Base-by-base conservation (phyloP, 2,329 filamentous ascomycete genomes). In the Raffaelea deltoideospora region DNA sequence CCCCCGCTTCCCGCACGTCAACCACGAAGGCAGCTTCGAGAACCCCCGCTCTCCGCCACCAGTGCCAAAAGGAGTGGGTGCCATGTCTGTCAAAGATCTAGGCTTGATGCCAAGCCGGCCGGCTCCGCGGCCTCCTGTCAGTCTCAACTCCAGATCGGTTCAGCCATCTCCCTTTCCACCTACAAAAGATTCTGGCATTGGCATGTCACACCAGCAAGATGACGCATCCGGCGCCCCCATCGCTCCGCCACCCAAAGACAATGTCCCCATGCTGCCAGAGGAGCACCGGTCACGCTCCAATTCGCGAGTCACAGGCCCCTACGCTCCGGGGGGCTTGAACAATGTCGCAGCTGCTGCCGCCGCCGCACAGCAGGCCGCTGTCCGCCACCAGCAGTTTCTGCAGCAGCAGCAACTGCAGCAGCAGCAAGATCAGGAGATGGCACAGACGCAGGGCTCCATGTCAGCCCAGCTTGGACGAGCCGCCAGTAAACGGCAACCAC, bases 1-100 rank as follows among this genome's bases (percentile, higher is more conserved):
- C 59, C 84, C 85, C 42, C 75, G 84, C 54, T 93, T 93, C 63
- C 87, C 86, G 54, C 65, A 65, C 37, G 75, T 83, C 55, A 87
- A 88, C 59, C 75, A 84, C 61, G 79, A 86, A 68, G 82, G 84
- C 53, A 96, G 85, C 64, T 98, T 96, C 59, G 90, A 96, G 61
- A 96, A 98, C 53, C 90, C 90, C 34, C 75, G 90, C 52, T 83
- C 88, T 15, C 83, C 90, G 28, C 90, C 90, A 44, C 90, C 88
- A 10, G 82, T 95, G 42, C 87, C 88, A 54, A 70, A 51, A 56
- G 65, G 64, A 34, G 60, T 66, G 40, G 59, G 57, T 40, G 60
- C 57, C 31, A 53, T 61, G 23, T 59, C 63, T 30, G 53, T 58
- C 38, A 70, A 71, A 53, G 71, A 74, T 44, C 54, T 68, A 42